Percentiles rank a stretch among this genome's conserved stretches.
Evolutionary conservation across 225 moss, liverwort and hornwort species (phyloP).

Genomic region (Asterella californica): DNA sequence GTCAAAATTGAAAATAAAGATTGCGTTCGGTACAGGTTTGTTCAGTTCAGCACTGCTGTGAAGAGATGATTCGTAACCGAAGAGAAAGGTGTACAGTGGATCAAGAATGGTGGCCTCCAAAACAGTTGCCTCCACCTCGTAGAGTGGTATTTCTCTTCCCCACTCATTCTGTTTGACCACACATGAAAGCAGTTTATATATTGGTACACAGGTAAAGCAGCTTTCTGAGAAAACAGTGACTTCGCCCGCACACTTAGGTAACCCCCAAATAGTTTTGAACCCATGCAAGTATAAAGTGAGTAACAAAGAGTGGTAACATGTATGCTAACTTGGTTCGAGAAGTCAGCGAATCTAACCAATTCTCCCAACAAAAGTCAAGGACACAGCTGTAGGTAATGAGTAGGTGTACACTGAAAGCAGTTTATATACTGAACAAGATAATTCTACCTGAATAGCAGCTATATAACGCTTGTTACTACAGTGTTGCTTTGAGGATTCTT

Average conservation of each 20-base stretch:
- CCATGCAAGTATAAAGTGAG: too few relatives aligned
- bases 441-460: not conserved
- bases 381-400: too few relatives aligned
- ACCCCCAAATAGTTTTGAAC: too few relatives aligned
- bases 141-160: slow-evolving; percentile 75
- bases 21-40: slow-evolving; percentile 71
- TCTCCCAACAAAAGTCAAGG: too few relatives aligned
- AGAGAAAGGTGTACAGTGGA: slow-evolving; percentile 68
- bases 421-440: not conserved
- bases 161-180: slow-evolving; percentile 58
- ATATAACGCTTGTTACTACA: not conserved
- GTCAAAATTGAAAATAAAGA: slow-evolving; percentile 84
- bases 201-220: too few relatives aligned
- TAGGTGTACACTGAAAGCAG: not conserved
- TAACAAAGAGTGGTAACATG: too few relatives aligned
- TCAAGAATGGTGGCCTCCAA: slow-evolving; percentile 65
- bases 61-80: slow-evolving; percentile 54
- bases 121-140: slow-evolving; percentile 77
- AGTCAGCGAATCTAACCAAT: too few relatives aligned
- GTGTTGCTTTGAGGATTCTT: not conserved
- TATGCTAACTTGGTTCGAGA: too few relatives aligned
- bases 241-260: too few relatives aligned
- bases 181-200: not conserved
- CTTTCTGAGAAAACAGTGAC: too few relatives aligned
- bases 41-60: slow-evolving; percentile 46